Evolutionary conservation across 140 eudicot genomes (phyloP).

Genomic region (Bidens hawaiensis): DNA sequence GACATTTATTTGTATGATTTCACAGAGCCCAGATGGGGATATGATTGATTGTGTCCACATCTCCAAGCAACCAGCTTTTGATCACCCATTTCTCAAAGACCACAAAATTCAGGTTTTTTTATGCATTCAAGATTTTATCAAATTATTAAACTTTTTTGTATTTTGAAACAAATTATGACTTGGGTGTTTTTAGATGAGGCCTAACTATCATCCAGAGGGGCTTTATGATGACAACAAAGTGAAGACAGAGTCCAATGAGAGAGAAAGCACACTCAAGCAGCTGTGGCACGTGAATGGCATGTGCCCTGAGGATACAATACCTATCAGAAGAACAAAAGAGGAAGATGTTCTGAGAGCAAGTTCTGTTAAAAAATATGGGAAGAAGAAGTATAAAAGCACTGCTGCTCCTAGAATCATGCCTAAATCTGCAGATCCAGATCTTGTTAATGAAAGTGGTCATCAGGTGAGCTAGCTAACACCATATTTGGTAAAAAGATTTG

Average conservation of each 20-base stretch:
- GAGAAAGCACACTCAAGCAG: too few species aligned
- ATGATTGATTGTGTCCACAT: constrained; percentile 80
- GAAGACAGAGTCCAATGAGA: neutral
- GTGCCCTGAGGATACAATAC: constrained; percentile 74
- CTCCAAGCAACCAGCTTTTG: constrained; percentile 85
- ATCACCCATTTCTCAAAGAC: constrained; percentile 88
- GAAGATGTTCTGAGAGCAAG: constrained; percentile 28
- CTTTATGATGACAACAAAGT: too few species aligned
- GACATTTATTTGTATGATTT: constrained; percentile 1
- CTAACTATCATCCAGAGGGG: constrained; percentile 22
- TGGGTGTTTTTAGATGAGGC: constrained; percentile 48
- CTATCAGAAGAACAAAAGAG: constrained; percentile 80
- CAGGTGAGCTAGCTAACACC: too few species aligned
- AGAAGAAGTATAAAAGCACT: constrained; percentile 5
- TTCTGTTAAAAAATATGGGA: too few species aligned
- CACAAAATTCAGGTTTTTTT: constrained; percentile 75
- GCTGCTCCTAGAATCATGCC: constrained; percentile 47
- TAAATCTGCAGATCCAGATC: constrained; percentile 80
- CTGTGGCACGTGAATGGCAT: constrained; percentile 77
- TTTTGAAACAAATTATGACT: neutral
- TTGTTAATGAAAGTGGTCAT: constrained; percentile 31
- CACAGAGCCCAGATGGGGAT: constrained; percentile 97
- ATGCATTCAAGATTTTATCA: neutral
- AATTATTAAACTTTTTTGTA: neutral
- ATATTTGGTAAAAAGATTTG: too few species aligned